A percentile compares a stretch with the other conserved stretches of the same genome.
These are phyloP conservation scores for Escallonia herrerae DNA, from an alignment of 129 eudicot genomes.

Conservation along the genomic window DNA sequence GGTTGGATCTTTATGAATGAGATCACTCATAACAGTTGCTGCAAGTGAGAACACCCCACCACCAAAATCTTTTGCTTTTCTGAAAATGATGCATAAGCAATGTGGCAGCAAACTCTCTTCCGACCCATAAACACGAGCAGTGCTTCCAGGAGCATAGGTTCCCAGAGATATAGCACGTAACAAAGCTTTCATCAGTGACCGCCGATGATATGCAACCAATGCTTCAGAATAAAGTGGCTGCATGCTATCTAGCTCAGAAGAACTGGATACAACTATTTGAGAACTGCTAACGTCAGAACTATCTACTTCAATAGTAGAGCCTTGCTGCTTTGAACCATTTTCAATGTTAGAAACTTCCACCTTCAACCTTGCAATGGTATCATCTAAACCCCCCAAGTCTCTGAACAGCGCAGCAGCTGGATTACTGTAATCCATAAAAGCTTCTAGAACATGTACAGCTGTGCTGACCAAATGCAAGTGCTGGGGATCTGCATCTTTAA, in stretches of 20 bases:
- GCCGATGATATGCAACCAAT: slow-evolving; percentile 74
- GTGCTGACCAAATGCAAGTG: slow-evolving; percentile 91
- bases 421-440: slow-evolving; percentile 98
- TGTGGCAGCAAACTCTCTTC: slow-evolving; percentile 91
- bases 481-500: slow-evolving; percentile 79
- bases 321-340: slow-evolving; percentile 45
- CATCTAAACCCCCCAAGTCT: slow-evolving; percentile 97
- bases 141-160: slow-evolving; percentile 93
- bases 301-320: slow-evolving; percentile 33
- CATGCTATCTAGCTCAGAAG: slow-evolving; percentile 47
- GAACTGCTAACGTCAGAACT: slow-evolving; percentile 36
- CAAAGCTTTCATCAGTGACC: slow-evolving; percentile 82
- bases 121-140: slow-evolving; percentile 80
- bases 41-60: slow-evolving; percentile 98
- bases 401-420: slow-evolving; percentile 98
- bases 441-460: slow-evolving; percentile 94
- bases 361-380: slow-evolving; percentile 71
- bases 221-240: slow-evolving; percentile 90
- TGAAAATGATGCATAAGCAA: slow-evolving; percentile 70
- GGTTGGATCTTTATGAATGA: slow-evolving; percentile 94
- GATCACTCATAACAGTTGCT: slow-evolving; percentile 94
- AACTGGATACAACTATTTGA: slow-evolving; percentile 25
- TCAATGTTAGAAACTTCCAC: slow-evolving; percentile 86
- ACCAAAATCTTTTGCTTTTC: slow-evolving; percentile 89
- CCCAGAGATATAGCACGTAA: slow-evolving; percentile 93